These are phyloP conservation scores for Mimosa bimucronata DNA, from an alignment of 306 rosid genomes.

Conservation along the genomic window DNA sequence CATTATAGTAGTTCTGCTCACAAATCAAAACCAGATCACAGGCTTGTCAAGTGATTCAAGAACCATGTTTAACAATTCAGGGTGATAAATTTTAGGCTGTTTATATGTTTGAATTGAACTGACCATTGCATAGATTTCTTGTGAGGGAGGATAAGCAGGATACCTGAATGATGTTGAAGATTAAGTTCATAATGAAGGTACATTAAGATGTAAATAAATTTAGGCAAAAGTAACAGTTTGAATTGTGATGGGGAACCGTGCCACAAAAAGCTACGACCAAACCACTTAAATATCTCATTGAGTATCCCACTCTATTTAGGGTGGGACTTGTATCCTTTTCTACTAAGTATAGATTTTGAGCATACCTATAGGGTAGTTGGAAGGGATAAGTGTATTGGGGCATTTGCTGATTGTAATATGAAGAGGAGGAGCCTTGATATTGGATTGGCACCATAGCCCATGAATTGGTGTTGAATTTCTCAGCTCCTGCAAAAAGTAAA, in stretches of 20 bases:
- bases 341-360: background rate
- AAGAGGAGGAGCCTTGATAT: conserved; percentile 42
- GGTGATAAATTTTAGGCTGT: background rate
- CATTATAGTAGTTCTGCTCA: conserved; percentile 53
- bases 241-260: background rate
- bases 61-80: background rate
- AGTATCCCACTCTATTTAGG: too few species aligned
- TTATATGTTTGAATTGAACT: conserved; percentile 25
- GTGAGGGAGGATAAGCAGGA: conserved; percentile 57
- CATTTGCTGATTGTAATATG: conserved; percentile 48
- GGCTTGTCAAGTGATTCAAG: background rate
- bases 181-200: conserved; percentile 11
- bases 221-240: background rate
- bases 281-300: too few species aligned
- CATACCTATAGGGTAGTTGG: conserved; percentile 52
- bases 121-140: conserved; percentile 53
- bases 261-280: too few species aligned
- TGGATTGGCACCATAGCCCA: conserved; percentile 44
- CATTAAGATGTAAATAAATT: conserved; percentile 2
- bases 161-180: conserved; percentile 49
- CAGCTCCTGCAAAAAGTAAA: conserved; percentile 40
- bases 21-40: conserved; percentile 7
- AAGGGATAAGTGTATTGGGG: conserved; percentile 54
- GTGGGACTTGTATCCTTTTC: too few species aligned
- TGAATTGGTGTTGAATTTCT: conserved; percentile 48